Evolutionary conservation across 2,329 filamentous ascomycete genomes (phyloP), one percentile per base, ranked within the genome.

Genomic region (Clarireedia homoeocarpa): DNA sequence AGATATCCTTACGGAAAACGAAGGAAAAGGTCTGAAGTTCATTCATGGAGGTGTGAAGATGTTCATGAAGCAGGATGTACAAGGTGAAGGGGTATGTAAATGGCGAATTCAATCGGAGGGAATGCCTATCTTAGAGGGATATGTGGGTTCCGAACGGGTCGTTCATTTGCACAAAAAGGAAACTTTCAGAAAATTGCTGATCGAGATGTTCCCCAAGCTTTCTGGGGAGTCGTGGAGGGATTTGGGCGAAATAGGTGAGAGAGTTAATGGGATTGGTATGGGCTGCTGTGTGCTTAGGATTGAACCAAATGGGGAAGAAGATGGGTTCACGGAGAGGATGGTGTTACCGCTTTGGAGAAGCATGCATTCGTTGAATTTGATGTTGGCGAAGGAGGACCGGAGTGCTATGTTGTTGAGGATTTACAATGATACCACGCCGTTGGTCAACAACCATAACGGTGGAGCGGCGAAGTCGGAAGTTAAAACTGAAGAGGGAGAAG

Each of bases 21-120:
- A 96, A 71, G 89, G 90, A 45, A 85, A 88, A 27, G 91, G 91
- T 47, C 86, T 97, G 72, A 95, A 94, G 71, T 96, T 99, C 69
- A 88, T 99, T 50, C 94, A 99, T 72, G 92, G 88, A 51, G 94
- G 94, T 61, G 91, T 99, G 36, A 95, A 95, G 75, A 97, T 97
- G 90, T 99, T 95, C 71, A 94, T 97, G 77, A 96, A 95, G 76
- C 92, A 97, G 71, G 91, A 96, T 67, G 87, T 89, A 0, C 91
- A 95, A 58, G 88, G 85, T 5, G 85, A 86, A 38, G 86, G 91
- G 54, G 87, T 94, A 36, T 96, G 91, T 75, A 82, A 86, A 57
- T 99, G 94, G 94, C 84, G 94, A 48, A 94, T 99, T 65, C 94
- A 99, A 76, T 88, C 86, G 12, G 94, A 99, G 72, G 94, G 94